Percentiles rank a stretch among this genome's conserved stretches.
Conservation (phyloP, 371 early-diverging fungal genomes). For the Coemansia sp. region DNA sequence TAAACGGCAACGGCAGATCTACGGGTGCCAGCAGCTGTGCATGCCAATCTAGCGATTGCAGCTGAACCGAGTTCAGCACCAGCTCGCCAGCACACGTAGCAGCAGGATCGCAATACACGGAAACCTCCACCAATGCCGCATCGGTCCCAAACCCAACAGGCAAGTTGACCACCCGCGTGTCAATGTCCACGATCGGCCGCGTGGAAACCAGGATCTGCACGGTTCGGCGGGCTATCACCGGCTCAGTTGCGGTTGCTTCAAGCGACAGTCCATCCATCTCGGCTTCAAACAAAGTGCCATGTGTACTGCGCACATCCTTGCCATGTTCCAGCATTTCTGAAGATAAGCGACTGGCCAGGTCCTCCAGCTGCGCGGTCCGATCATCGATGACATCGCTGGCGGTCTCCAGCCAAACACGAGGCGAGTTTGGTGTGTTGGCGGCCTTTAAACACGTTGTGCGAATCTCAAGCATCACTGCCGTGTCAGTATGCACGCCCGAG, state of each 20-base stretch:
- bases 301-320: background rate
- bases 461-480: slow-evolving; percentile 32
- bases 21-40: slow-evolving; percentile 13
- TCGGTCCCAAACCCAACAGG: slow-evolving; percentile 32
- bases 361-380: slow-evolving; percentile 28
- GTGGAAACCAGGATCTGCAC: slow-evolving; percentile 37
- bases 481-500: slow-evolving; percentile 7
- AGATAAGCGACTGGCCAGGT: slow-evolving; percentile 28
- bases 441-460: slow-evolving; percentile 17
- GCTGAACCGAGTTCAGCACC: slow-evolving; percentile 4
- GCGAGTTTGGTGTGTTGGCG: background rate
- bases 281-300: background rate
- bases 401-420: background rate
- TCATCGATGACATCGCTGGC: slow-evolving; percentile 12
- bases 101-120: slow-evolving; percentile 10
- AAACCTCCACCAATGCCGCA: slow-evolving; percentile 26
- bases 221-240: slow-evolving; percentile 15
- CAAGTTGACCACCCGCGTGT: slow-evolving; percentile 14
- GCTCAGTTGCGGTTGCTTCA: background rate
- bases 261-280: background rate
- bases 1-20: slow-evolving; percentile 6
- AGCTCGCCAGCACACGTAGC: background rate
- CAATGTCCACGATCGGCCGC: slow-evolving; percentile 15
- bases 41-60: slow-evolving; percentile 31
- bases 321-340: slow-evolving; percentile 15